A percentile compares a stretch with the other conserved stretches of the same genome.
Conservation (phyloP, 176 grass and related monocot genomes). For the Ensete glaucum region DNA sequence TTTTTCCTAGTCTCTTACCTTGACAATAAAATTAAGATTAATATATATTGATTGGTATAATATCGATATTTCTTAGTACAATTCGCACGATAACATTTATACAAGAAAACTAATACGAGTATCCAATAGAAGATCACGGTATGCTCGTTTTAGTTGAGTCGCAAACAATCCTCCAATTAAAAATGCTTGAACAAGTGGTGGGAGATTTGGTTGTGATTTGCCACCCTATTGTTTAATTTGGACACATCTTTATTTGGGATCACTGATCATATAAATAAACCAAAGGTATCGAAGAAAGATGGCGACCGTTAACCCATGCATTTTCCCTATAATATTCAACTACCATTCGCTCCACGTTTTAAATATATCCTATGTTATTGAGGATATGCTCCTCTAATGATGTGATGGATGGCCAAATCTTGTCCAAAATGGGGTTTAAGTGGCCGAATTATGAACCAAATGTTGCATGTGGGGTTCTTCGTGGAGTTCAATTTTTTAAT, state of each 20-base stretch:
- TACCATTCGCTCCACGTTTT: background rate
- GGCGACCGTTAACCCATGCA: background rate
- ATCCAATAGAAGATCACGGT: background rate
- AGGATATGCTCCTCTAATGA: background rate
- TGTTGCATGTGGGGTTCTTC: background rate
- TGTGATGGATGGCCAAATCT: constrained; percentile 3
- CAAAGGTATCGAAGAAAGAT: background rate
- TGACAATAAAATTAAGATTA: too few species aligned
- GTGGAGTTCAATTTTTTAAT: background rate
- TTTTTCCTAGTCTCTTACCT: too few species aligned
- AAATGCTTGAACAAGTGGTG: background rate
- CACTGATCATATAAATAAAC: background rate
- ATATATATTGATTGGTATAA: too few species aligned
- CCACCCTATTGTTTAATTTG: background rate
- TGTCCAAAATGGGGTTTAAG: background rate
- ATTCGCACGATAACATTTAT: background rate
- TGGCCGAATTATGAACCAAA: background rate
- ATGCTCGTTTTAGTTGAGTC: background rate
- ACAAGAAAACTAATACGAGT: background rate
- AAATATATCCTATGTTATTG: background rate
- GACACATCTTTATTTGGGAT: background rate
- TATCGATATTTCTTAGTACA: too few species aligned
- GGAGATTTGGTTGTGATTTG: background rate
- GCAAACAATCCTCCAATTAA: background rate
- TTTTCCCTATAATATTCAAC: background rate